Conservation (phyloP, 345 rosid genomes). For the Heritiera fomes region DNA sequence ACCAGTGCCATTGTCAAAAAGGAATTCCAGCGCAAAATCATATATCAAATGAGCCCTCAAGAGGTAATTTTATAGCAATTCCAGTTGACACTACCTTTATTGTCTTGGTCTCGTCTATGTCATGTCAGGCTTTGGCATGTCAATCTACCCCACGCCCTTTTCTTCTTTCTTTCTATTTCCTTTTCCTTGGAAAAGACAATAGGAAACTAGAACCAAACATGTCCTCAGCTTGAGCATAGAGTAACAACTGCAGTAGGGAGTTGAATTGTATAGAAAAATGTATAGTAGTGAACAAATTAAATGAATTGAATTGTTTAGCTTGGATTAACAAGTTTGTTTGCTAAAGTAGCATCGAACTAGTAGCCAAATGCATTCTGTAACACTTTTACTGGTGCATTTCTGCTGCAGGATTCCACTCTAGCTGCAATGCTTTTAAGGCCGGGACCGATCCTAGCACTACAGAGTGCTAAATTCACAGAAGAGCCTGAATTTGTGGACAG, state of each 20-base stretch:
- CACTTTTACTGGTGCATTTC: neutral
- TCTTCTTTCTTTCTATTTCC: neutral
- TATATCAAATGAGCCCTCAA: conserved; percentile 64
- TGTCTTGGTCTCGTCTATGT: neutral
- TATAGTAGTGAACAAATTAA: neutral
- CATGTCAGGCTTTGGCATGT: conserved; percentile 6
- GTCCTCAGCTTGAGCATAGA: neutral
- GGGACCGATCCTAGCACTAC: conserved; percentile 60
- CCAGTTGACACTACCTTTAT: neutral
- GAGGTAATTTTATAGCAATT: conserved; percentile 46
- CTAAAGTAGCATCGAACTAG: neutral
- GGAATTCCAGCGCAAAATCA: conserved; percentile 55
- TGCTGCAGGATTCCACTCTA: conserved; percentile 61
- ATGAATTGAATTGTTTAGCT: neutral
- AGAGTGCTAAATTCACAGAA: conserved; percentile 42
- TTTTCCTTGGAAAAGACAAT: neutral
- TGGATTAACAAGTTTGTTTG: neutral
- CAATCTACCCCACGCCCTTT: neutral
- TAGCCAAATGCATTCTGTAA: neutral
- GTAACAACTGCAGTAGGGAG: neutral
- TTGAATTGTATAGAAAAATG: too few species aligned
- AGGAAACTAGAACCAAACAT: neutral
- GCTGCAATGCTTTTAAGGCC: conserved; percentile 76
- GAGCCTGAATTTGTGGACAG: conserved; percentile 24
- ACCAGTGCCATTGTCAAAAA: conserved; percentile 65